phyloP scores from a whole-genome alignment of 345 rosid species.

The Theobroma cacao region DNA sequence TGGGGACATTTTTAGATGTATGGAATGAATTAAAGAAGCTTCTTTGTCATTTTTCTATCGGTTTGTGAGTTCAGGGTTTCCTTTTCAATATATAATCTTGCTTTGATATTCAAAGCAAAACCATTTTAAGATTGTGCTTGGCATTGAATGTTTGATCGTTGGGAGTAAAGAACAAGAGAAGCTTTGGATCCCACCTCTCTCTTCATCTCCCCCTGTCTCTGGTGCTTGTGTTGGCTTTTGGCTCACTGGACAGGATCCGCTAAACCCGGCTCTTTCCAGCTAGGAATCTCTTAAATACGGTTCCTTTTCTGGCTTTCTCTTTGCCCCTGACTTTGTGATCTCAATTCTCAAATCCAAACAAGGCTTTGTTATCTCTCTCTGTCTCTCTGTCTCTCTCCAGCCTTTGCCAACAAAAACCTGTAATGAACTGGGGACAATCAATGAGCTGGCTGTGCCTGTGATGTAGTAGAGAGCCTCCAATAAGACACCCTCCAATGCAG shows the following conservation, averaged over 20 bases:
- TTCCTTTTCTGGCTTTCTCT: slow-evolving; percentile 17
- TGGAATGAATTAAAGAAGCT: slow-evolving; percentile 47
- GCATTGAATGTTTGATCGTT: slow-evolving; percentile 23
- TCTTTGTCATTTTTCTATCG: slow-evolving; percentile 30
- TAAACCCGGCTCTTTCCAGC: slow-evolving; percentile 72
- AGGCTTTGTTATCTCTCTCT: background rate
- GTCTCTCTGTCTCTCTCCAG: too few species aligned
- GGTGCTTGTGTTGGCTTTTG: slow-evolving; percentile 26
- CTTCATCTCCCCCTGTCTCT: slow-evolving; percentile 3
- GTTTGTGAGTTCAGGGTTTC: slow-evolving; percentile 16
- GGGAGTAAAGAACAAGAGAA: slow-evolving; percentile 22
- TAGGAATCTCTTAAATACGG: slow-evolving; percentile 26
- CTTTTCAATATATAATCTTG: slow-evolving; percentile 10
- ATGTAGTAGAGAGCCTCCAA: background rate
- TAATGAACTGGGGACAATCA: slow-evolving; percentile 9
- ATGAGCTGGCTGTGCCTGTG: slow-evolving; percentile 17
- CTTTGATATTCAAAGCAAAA: slow-evolving; percentile 29
- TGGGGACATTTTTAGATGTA: slow-evolving; percentile 46
- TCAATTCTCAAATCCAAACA: slow-evolving; percentile 25
- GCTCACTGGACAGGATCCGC: slow-evolving; percentile 62
- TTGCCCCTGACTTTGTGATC: slow-evolving; percentile 7
- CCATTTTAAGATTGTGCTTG: slow-evolving; percentile 26
- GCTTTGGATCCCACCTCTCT: slow-evolving; percentile 45
- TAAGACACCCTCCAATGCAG: background rate
- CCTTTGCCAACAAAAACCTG: background rate